phyloP scores from a whole-genome alignment of 1,284 basidiomycete genomes.

The Abortiporus biennis region DNA sequence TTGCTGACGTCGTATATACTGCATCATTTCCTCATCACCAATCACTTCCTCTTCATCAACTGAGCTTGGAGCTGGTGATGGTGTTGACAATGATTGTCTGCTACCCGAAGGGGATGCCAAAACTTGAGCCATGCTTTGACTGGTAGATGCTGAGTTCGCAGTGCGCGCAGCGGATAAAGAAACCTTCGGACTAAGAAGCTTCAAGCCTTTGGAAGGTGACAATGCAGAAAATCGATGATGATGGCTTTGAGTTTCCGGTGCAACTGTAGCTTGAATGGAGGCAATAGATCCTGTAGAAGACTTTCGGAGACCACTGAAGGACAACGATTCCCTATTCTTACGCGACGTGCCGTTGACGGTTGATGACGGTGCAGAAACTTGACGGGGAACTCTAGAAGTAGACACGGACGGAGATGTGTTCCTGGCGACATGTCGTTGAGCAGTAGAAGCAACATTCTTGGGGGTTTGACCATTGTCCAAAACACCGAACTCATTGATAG shows the following conservation, averaged over 20 bases:
- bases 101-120: conserved; percentile 65
- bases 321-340: conserved; percentile 73
- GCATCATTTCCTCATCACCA: conserved; percentile 96
- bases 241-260: conserved; percentile 20
- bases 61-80: conserved; percentile 68
- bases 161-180: conserved; percentile 51
- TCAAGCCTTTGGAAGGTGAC: conserved; percentile 77
- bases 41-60: conserved; percentile 87
- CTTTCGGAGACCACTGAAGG: conserved; percentile 70
- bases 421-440: conserved; percentile 43
- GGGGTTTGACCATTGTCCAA: conserved; percentile 51
- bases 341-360: conserved; percentile 45
- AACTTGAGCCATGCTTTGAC: conserved; percentile 46
- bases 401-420: conserved; percentile 51
- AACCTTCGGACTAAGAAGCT: conserved; percentile 73
- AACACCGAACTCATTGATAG: conserved; percentile 73
- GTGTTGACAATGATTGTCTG: conserved; percentile 71
- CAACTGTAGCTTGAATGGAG: conserved; percentile 50
- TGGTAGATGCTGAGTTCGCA: conserved; percentile 43
- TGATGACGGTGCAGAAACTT: conserved; percentile 46
- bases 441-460: conserved; percentile 27
- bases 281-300: conserved; percentile 72
- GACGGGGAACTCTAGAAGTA: conserved; percentile 57
- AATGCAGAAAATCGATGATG: conserved; percentile 71
- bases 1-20: conserved; percentile 88